These are phyloP conservation scores for Epichloe aotearoae DNA, from an alignment of 2,329 filamentous ascomycete species.

Conservation along the genomic window DNA sequence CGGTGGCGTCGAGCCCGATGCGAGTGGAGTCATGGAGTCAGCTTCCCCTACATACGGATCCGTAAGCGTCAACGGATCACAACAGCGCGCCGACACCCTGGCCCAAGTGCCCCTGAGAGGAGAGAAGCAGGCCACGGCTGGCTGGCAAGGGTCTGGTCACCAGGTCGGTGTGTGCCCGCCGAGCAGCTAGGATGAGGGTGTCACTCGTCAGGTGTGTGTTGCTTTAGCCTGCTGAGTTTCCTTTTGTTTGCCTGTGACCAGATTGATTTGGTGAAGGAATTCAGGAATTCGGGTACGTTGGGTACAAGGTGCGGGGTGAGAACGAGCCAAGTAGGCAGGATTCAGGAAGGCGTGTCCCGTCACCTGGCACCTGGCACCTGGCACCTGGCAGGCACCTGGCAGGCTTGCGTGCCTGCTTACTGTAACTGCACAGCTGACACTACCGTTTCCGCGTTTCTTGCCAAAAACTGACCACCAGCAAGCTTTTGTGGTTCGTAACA, in stretches of 20 bases:
- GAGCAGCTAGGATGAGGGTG: not conserved
- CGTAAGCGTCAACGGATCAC: not conserved
- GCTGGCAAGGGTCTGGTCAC: not conserved
- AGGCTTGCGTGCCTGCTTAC: too few species aligned
- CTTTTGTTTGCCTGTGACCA: not conserved
- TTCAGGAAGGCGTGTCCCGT: too few species aligned
- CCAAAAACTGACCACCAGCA: not conserved
- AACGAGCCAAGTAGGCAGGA: too few species aligned
- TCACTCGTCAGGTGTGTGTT: not conserved
- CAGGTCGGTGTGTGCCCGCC: not conserved
- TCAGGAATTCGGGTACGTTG: too few species aligned
- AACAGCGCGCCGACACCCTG: not conserved
- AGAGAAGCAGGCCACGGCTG: not conserved
- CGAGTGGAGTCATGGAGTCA: not conserved
- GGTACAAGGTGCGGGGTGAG: too few species aligned
- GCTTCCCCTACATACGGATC: too few species aligned
- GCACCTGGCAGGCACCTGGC: too few species aligned
- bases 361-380: too few species aligned
- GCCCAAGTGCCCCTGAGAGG: not conserved
- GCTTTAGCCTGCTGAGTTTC: not conserved
- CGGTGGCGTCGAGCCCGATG: not conserved
- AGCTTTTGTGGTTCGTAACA: not conserved
- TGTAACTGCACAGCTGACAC: too few species aligned
- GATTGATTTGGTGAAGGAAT: not conserved
- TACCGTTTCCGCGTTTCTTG: too few species aligned